Evolutionary conservation across 805 yeast genomes (phyloP), one percentile per base, ranked within the genome.

Genomic region (Metschnikowia rubicola): DNA sequence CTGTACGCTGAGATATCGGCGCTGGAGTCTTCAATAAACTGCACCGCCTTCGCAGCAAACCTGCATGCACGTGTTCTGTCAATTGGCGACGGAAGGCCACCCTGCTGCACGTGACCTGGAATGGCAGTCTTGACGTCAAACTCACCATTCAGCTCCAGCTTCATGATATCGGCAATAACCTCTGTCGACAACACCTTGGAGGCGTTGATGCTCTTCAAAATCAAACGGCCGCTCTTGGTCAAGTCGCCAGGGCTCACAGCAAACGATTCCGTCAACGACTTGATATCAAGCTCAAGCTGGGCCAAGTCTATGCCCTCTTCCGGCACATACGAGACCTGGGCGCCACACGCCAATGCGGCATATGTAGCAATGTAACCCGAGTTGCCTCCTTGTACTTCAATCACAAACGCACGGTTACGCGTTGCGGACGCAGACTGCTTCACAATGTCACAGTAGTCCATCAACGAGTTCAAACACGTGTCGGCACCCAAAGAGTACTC

Each of bases 41-140:
- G 80, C 45, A 84, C 80, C 21, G 90, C 83, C 60, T 78, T 79
- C 43, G 85, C 77, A 0, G 90, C 85, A 52, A 83, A 80, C 62
- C 88, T 78, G 3, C 86, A 80, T 7, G 88, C 91, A 58, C 82
- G 74, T 1, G 86, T 81, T 69, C 95, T 74, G 64, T 87, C 95
- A 64, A 84, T 83, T 30, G 91, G 78, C 0, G 88, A 78, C 47
- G 95, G 94, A 30, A 80, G 68, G 43, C 83, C 83, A 61, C 95
- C 95, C 64, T 87, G 95, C 68, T 87, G 94, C 30, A 86, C 91
- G 62, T 86, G 95, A 19, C 95, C 94, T 21, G 95, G 95, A 46
- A 84, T 75, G 10, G 94, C 94, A 7, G 91, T 81, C 64, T 84
- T 82, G 19, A 88, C 81, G 57, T 86, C 92, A 55, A 84, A 87